Base-by-base conservation (phyloP, 805 yeast species). In the Ogataea naganishii region DNA sequence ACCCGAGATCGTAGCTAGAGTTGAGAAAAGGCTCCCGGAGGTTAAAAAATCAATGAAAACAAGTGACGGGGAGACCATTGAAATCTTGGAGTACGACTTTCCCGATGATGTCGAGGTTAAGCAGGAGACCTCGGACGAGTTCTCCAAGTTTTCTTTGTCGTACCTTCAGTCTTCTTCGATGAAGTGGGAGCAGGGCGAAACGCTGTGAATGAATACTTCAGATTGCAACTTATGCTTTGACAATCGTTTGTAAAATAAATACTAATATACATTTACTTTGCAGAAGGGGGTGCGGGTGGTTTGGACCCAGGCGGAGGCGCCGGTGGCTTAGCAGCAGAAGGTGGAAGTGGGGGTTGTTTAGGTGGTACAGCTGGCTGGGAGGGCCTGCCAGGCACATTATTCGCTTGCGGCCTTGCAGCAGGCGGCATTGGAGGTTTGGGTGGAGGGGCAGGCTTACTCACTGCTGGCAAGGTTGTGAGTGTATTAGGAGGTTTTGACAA, bases 61-160 rank as follows among this genome's bases (percentile, higher is more conserved):
- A 4, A 42, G 34, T 16, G 69, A 63, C 27, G 77, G 72, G 3
- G 46, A 62, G 2, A 69, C 68, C 33, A 66, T 69, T 35, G 84
- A 76, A 41, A 63, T 62, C 39, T 44, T 62, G 30, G 86, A 75
- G 33, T 80, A 75, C 49, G 54, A 69, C 4, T 84, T 80, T 43
- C 83, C 88, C 1, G 82, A 78, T 26, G 82, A 76, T 39, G 64
- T 58, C 26, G 39, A 39, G 19, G 47, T 7, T 23, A 7, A 7
- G 7, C 12, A 23, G 12, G 14, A 23, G 8, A 12, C 11, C 7
- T 12, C 9, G 12, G 15, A 12, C 12, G 12, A 8, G 12, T 8
- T 23, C 17, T 24, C 15, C 26, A 8, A n/a, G 15, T 8, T 12
- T 18, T 9, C 23, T 18, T 31, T 20, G 14, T 24, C 21, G 20